Base-by-base conservation (phyloP, 805 yeast species). In the Yamadazyma nakazawae region DNA sequence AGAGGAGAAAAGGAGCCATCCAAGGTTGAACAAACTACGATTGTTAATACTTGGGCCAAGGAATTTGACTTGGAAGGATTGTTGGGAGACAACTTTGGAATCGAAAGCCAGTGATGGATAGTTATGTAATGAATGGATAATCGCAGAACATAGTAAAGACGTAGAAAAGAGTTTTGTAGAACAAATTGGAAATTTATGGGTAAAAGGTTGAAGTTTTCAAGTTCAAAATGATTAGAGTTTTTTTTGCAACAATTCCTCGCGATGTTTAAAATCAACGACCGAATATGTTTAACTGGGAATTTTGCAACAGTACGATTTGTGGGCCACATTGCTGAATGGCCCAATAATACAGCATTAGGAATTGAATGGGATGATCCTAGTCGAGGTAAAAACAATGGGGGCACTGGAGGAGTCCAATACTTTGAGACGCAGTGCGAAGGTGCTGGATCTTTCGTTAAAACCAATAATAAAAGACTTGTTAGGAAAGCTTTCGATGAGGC, bases 41-140 rank as follows among this genome's bases (percentile, higher is more conserved):
- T 94, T 58, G 99, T 94, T n/a, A 68, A 76, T 13, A 78, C 81
- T 56, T 94, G 98, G 97, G 84, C 97, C 17, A 79, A 88, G 66
- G 99, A 91, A 69, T 91, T 94, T 63, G 96, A 90, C 67, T 74
- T 94, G 56, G 97, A 88, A 63, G 88, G 87, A 3, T 74, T 91
- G 53, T 83, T 91, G 60, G 67, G 72, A 37, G 75, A 69, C 48
- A 66, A 69, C 50, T 70, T 69, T 54, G 75, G 74, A 19, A 45
- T 39, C 26, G 38, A 34, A 17, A 18, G 11, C 14, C 26, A 40
- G 21, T 25, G 17, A 21, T 40, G 37, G 18, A 40, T 40, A 17
- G 32, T 5, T 28, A 28, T 40, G 37, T 41, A 41, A 41, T 41
- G 36, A 30, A 44, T 24, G 34, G 34, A 28, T 28, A 28, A 28